phyloP scores from a whole-genome alignment of 2,329 filamentous ascomycete species.

The Botrytis medusae region DNA sequence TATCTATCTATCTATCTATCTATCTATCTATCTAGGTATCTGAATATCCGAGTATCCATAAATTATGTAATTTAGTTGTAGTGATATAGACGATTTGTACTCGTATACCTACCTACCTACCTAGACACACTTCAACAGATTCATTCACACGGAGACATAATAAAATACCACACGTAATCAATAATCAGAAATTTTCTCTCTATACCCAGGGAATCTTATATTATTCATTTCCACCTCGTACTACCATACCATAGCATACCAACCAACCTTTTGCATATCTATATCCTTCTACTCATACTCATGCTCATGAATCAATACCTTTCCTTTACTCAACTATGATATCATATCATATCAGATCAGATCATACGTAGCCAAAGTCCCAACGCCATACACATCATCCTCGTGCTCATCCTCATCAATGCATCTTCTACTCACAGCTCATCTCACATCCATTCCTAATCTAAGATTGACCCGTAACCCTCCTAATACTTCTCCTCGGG shows the following conservation, averaged over 20 bases:
- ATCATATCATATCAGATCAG: not conserved
- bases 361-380: not conserved
- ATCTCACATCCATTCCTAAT: not conserved
- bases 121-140: too few species aligned
- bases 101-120: too few species aligned
- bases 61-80: too few species aligned
- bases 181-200: not conserved
- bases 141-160: too few species aligned
- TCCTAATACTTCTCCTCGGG: constrained; percentile 74
- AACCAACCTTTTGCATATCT: not conserved
- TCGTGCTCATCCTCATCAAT: not conserved
- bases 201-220: not conserved
- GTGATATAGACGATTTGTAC: too few species aligned
- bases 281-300: too few species aligned
- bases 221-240: constrained; percentile 11
- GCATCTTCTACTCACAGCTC: not conserved
- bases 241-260: not conserved
- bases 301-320: not conserved
- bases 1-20: too few species aligned
- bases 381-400: constrained; percentile 14
- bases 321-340: not conserved
- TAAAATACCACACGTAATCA: too few species aligned
- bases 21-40: too few species aligned
- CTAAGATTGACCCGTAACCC: constrained; percentile 59
- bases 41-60: too few species aligned